Conservation (phyloP, 2,329 filamentous ascomycete species). For the Colletotrichum musicola region DNA sequence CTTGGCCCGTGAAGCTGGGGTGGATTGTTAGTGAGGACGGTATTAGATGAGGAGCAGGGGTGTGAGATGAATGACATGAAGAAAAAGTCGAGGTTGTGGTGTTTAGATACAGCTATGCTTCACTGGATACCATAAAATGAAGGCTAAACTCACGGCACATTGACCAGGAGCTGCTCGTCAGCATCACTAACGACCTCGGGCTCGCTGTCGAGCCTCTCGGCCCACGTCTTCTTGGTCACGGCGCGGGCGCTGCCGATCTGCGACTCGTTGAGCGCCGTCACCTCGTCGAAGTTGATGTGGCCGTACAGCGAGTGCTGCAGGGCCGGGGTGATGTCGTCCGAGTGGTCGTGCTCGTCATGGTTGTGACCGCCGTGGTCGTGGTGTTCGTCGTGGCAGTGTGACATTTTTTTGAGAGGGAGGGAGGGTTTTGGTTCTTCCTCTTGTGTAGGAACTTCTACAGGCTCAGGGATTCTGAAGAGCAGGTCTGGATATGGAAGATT, state of each 20-base stretch:
- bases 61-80: too few species aligned
- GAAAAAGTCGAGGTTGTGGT: too few species aligned
- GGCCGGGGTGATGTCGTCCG: conserved; percentile 91
- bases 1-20: too few species aligned
- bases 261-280: conserved; percentile 88
- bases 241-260: conserved; percentile 75
- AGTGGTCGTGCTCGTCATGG: conserved; percentile 82
- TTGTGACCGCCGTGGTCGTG: conserved; percentile 64
- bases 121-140: background rate
- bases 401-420: conserved; percentile 45
- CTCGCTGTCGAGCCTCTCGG: conserved; percentile 76
- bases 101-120: background rate
- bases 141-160: conserved; percentile 77
- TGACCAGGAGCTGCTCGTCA: conserved; percentile 95
- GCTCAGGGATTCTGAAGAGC: too few species aligned
- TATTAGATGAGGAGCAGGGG: too few species aligned
- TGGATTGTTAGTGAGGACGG: too few species aligned
- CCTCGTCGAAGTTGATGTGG: conserved; percentile 89
- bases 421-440: too few species aligned
- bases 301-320: conserved; percentile 92
- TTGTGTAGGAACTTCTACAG: too few species aligned
- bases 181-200: conserved; percentile 88
- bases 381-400: conserved; percentile 66
- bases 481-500: too few species aligned
- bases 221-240: conserved; percentile 92